Evolutionary conservation across 2,329 filamentous ascomycete genomes (phyloP).

Genomic region (Colletotrichum caudatum): DNA sequence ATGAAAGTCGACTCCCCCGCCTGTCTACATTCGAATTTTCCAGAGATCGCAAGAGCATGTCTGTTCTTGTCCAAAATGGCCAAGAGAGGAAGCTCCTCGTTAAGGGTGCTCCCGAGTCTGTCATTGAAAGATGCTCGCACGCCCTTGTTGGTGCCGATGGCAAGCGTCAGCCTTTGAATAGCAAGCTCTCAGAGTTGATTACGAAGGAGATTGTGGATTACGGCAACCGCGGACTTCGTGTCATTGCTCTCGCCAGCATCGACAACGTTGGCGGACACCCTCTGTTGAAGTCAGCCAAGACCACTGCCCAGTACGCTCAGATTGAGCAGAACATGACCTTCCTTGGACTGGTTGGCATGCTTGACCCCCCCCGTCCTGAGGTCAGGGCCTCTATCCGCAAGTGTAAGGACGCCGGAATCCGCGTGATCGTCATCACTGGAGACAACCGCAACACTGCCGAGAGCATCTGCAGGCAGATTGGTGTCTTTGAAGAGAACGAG

Average conservation of each 20-base stretch:
- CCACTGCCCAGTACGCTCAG: slow-evolving; percentile 84
- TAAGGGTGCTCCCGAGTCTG: slow-evolving; percentile 95
- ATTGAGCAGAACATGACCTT: slow-evolving; percentile 96
- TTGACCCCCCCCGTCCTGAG: slow-evolving; percentile 95
- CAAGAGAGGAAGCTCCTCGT: slow-evolving; percentile 85
- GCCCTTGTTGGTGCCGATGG: slow-evolving; percentile 82
- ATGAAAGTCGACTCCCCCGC: slow-evolving; percentile 80
- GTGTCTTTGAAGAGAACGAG: slow-evolving; percentile 86
- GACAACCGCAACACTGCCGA: slow-evolving; percentile 98
- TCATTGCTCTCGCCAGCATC: slow-evolving; percentile 91
- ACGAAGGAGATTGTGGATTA: slow-evolving; percentile 87
- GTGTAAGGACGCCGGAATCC: slow-evolving; percentile 93
- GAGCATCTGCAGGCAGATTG: slow-evolving; percentile 97
- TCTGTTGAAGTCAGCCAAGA: slow-evolving; percentile 80
- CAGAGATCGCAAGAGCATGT: slow-evolving; percentile 99
- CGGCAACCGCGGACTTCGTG: slow-evolving; percentile 90
- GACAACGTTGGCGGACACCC: slow-evolving; percentile 79
- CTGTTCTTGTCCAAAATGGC: slow-evolving; percentile 83
- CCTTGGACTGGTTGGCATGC: slow-evolving; percentile 93
- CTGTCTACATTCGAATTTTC: slow-evolving; percentile 97
- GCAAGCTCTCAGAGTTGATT: slow-evolving; percentile 77
- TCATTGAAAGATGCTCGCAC: slow-evolving; percentile 92
- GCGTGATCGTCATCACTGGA: slow-evolving; percentile 97
- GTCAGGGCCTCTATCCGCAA: slow-evolving; percentile 87
- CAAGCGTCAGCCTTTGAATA: slow-evolving; percentile 78